Percentiles rank a stretch among this genome's conserved stretches.
phyloP scores from a whole-genome alignment of 2,329 filamentous ascomycete genomes.

The Amylocarpus encephaloides region DNA sequence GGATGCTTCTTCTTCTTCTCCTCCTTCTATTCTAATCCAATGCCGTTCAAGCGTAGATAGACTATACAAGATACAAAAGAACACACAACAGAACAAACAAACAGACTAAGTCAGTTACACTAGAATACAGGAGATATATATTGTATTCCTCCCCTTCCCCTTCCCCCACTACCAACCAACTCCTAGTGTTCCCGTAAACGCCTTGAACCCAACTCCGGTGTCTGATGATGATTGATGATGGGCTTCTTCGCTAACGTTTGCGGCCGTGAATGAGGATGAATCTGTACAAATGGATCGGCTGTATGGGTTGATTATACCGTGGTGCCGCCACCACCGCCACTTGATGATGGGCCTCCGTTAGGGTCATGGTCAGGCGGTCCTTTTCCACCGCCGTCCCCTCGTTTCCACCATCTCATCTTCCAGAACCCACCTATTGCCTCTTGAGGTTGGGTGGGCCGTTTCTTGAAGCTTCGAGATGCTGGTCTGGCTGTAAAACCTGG shows the following conservation, averaged over 20 bases:
- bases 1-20: too few species aligned
- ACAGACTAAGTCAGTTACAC: too few species aligned
- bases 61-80: too few species aligned
- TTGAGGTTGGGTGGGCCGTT: conserved; percentile 37
- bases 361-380: conserved; percentile 16
- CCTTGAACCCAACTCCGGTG: too few species aligned
- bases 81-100: too few species aligned
- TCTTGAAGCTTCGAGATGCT: conserved; percentile 15
- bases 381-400: conserved; percentile 22
- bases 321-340: neutral
- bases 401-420: conserved; percentile 49
- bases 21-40: neutral
- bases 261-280: too few species aligned
- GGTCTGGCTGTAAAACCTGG: conserved; percentile 51
- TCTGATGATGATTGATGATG: neutral
- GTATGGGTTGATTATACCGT: neutral
- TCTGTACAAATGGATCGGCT: neutral
- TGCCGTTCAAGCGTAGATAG: too few species aligned
- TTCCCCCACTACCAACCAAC: neutral
- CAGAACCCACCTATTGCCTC: conserved; percentile 47
- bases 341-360: conserved; percentile 9
- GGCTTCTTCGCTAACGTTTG: neutral
- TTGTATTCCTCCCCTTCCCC: neutral
- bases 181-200: neutral
- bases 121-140: too few species aligned